These are phyloP conservation scores for Penicillium freii DNA, from an alignment of 2,329 filamentous ascomycete species.

Conservation along the genomic window DNA sequence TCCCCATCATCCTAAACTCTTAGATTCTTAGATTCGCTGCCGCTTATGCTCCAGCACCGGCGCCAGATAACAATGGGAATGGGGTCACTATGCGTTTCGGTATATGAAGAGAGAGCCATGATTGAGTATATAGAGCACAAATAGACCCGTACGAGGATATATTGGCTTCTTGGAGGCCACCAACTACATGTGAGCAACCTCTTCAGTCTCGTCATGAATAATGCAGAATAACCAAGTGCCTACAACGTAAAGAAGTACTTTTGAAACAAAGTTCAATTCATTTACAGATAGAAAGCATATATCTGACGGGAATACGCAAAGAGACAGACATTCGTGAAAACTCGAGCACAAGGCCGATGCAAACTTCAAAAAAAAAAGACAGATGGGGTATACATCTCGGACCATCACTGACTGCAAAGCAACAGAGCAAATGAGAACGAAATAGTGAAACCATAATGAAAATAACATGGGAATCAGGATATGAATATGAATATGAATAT, in stretches of 20 bases:
- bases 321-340: background rate
- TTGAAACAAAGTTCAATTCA: slow-evolving; percentile 2
- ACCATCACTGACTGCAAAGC: slow-evolving; percentile 16
- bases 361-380: slow-evolving; percentile 12
- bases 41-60: background rate
- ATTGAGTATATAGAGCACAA: too few relatives aligned
- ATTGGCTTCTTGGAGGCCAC: too few relatives aligned
- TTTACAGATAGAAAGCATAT: slow-evolving; percentile 7
- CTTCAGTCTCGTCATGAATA: too few relatives aligned
- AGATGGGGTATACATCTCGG: slow-evolving; percentile 26
- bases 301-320: slow-evolving; percentile 5
- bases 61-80: background rate
- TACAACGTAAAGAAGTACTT: background rate
- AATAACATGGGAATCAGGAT: slow-evolving; percentile 10
- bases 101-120: background rate
- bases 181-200: too few relatives aligned
- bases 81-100: background rate
- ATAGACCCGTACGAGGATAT: too few relatives aligned
- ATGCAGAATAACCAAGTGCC: too few relatives aligned
- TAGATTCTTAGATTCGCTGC: too few relatives aligned
- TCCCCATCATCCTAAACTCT: too few relatives aligned
- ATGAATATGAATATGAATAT: slow-evolving; percentile 10
- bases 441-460: background rate
- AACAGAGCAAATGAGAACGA: background rate
- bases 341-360: slow-evolving; percentile 2